These are phyloP conservation scores for Xylariales sp. DNA, from an alignment of 2,329 filamentous ascomycete species.

Conservation along the genomic window DNA sequence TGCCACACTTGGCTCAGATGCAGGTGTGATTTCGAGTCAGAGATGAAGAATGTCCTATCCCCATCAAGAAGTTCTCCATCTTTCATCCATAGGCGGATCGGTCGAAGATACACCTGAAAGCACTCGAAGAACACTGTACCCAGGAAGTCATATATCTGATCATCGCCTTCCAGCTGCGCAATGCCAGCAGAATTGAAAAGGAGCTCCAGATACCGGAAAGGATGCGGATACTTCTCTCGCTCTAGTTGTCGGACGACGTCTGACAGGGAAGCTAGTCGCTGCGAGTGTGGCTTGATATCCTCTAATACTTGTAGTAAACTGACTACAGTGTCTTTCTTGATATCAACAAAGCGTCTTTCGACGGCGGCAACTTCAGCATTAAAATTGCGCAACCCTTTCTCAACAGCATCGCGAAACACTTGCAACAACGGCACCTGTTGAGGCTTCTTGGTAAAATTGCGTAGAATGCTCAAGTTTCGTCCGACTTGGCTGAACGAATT, in stretches of 20 bases:
- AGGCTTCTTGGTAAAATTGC: conserved; percentile 35
- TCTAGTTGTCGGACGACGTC: conserved; percentile 56
- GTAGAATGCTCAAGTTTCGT: conserved; percentile 39
- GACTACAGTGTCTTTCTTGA: conserved; percentile 49
- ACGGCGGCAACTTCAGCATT: conserved; percentile 54
- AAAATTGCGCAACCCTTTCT: conserved; percentile 51
- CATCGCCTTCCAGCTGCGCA: conserved; percentile 65
- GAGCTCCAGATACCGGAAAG: conserved; percentile 73
- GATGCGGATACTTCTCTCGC: conserved; percentile 40
- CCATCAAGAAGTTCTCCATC: conserved; percentile 62
- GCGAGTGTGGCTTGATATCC: conserved; percentile 49
- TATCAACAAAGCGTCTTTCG: conserved; percentile 56
- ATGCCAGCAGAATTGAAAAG: conserved; percentile 67
- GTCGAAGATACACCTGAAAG: conserved; percentile 75
- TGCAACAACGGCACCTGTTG: conserved; percentile 60
- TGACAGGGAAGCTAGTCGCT: conserved; percentile 56
- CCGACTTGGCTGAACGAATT: conserved; percentile 43
- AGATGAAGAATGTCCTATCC: conserved; percentile 73
- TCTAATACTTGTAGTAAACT: conserved; percentile 61
- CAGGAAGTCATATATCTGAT: conserved; percentile 56
- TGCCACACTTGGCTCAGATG: conserved; percentile 70
- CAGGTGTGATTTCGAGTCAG: conserved; percentile 49
- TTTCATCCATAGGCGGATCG: conserved; percentile 81
- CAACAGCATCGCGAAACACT: conserved; percentile 63
- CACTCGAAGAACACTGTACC: conserved; percentile 73